phyloP scores from a whole-genome alignment of 805 yeast species.

The Helenozyma baotianmanensis region DNA sequence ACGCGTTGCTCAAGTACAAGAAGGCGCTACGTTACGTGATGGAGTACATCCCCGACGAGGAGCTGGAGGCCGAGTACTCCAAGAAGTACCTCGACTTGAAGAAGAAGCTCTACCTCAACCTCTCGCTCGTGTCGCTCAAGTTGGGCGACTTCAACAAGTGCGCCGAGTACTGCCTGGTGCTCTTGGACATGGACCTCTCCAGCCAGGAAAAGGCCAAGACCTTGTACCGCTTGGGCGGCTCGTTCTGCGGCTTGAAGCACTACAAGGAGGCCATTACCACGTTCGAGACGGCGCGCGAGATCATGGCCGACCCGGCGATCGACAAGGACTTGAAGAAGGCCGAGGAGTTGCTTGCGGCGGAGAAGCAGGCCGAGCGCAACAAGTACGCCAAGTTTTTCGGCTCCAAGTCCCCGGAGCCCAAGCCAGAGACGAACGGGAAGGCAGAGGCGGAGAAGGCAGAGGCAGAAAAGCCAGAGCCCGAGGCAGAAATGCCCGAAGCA shows the following conservation, averaged over 20 bases:
- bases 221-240: conserved; percentile 49
- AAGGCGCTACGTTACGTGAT: conserved; percentile 67
- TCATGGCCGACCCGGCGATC: conserved; percentile 47
- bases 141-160: conserved; percentile 45
- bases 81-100: conserved; percentile 47
- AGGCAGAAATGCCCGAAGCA: too few relatives aligned
- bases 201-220: conserved; percentile 53
- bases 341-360: conserved; percentile 35
- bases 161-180: conserved; percentile 49
- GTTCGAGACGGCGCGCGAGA: conserved; percentile 38
- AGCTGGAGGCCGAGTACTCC: conserved; percentile 51
- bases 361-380: conserved; percentile 47
- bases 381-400: conserved; percentile 61
- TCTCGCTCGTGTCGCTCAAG: conserved; percentile 53
- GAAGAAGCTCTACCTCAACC: conserved; percentile 52
- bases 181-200: conserved; percentile 47
- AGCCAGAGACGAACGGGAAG: too few relatives aligned
- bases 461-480: too few relatives aligned
- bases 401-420: too few relatives aligned
- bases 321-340: conserved; percentile 39
- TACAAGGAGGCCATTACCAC: conserved; percentile 47
- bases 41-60: conserved; percentile 69
- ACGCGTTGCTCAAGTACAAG: conserved; percentile 58
- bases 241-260: conserved; percentile 41
- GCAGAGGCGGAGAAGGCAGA: too few relatives aligned